Base-by-base conservation (phyloP, 2,329 filamentous ascomycete genomes). In the Fulvia fulva region DNA sequence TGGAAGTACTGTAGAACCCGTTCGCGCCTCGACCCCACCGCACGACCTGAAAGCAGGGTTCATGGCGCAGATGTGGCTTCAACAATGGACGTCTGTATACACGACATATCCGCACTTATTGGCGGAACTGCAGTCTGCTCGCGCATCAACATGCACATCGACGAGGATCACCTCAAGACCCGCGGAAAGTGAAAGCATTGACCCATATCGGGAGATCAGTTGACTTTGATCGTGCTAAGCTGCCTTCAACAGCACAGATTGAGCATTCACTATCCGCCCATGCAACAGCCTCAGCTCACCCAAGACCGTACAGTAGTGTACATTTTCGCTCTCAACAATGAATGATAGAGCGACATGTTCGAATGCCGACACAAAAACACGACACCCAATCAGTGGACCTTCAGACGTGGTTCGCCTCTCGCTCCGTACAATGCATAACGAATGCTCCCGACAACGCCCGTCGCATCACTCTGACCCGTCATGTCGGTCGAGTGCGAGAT, bases 231-330 rank as follows among this genome's bases (percentile, higher is more conserved):
- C n/a, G n/a, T n/a, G n/a, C n/a, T n/a, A n/a, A n/a, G 41, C 41
- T 19, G n/a, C 22, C 41, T 11, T 45, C 22, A 23, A 8, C 16
- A n/a, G 41, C 41, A 45, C 41, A 45, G 21, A 44, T 44, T 47
- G 21, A 23, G 19, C 44, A n/a, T 19, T 30, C 23, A 28, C 25
- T 28, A 32, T 21, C 19, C 47, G 47, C 47, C 19, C 47, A 50
- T 50, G 47, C 25, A 32, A 50, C 23, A 14, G 26, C 32, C 47
- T n/a, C 28, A 32, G 8, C 28, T 32, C 2, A 32, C 28, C 28
- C 47, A n/a, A 50, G 23, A 25, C 47, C 47, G 16, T n/a, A 25
- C 47, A 32, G 26, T 50, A 50, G 47, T 50, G 47, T 50, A 50
- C 47, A 47, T 25, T 21, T 23, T 45, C 22, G n/a, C 41, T 45